These are phyloP conservation scores for Cryptosporidium ryanae DNA, from an alignment of 169 alveolate species.

Conservation along the genomic window DNA sequence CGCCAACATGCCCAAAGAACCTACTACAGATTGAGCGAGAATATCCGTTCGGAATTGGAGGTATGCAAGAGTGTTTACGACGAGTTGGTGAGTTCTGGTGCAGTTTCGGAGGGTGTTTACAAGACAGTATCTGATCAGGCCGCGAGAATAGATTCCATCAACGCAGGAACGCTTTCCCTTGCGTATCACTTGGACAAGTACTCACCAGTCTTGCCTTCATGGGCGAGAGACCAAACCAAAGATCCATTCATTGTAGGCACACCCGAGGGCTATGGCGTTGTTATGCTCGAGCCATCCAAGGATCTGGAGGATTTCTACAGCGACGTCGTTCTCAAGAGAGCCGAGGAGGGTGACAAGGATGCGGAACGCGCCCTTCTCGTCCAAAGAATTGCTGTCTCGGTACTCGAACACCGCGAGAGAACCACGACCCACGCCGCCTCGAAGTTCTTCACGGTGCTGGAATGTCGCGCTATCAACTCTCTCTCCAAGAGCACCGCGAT, in stretches of 20 bases:
- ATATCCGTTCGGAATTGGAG: background rate
- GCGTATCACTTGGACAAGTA: slow-evolving; percentile 46
- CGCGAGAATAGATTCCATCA: background rate
- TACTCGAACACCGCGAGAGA: slow-evolving; percentile 47
- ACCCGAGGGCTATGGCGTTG: slow-evolving; percentile 32
- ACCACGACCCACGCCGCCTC: slow-evolving; percentile 19
- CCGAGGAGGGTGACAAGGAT: slow-evolving; percentile 61
- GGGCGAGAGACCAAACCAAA: slow-evolving; percentile 64
- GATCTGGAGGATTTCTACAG: slow-evolving; percentile 11
- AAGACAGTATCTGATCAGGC: background rate
- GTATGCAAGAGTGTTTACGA: background rate
- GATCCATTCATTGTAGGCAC: slow-evolving; percentile 51
- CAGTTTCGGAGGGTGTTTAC: background rate
- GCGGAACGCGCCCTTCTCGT: slow-evolving; percentile 60
- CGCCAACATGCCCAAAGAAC: slow-evolving; percentile 35
- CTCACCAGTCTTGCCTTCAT: slow-evolving; percentile 38
- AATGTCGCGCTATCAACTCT: slow-evolving; percentile 4
- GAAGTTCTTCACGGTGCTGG: slow-evolving; percentile 21
- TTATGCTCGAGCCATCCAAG: slow-evolving; percentile 22
- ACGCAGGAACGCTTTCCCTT: slow-evolving; percentile 15
- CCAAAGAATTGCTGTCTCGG: slow-evolving; percentile 37
- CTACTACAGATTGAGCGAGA: background rate
- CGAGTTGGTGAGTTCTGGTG: background rate
- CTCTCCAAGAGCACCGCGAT: slow-evolving; percentile 11
- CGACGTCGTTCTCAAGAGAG: slow-evolving; percentile 25